Conservation (phyloP, 495 filamentous ascomycete species). For the Daldinia childiae region DNA sequence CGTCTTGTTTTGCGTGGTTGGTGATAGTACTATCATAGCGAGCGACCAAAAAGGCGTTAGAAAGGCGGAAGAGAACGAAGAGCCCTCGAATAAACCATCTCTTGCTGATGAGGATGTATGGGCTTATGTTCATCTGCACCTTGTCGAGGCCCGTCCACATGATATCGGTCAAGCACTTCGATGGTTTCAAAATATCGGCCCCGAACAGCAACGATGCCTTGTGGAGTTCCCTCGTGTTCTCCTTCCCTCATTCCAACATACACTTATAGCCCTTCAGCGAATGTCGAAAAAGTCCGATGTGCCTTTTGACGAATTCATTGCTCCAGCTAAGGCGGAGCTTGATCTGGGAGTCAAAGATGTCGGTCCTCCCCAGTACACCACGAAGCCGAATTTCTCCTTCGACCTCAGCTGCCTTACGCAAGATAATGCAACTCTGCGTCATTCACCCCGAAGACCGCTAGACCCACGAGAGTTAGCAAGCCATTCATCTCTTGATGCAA, state of each 20-base stretch:
- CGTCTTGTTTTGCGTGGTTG: conserved; percentile 66
- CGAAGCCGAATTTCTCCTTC: conserved; percentile 61
- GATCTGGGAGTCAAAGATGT: conserved; percentile 39
- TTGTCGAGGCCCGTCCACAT: conserved; percentile 45
- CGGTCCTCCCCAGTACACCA: conserved; percentile 64
- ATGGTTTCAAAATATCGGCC: conserved; percentile 40
- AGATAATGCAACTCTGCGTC: conserved; percentile 46
- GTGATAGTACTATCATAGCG: conserved; percentile 46
- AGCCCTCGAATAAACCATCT: conserved; percentile 16
- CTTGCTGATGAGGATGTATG: conserved; percentile 42
- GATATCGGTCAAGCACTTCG: conserved; percentile 44
- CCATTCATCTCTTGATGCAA: conserved; percentile 63
- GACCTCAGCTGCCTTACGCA: conserved; percentile 59
- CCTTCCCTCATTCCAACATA: conserved; percentile 72
- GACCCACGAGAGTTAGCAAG: conserved; percentile 53
- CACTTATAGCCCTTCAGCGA: conserved; percentile 69
- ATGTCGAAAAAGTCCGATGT: conserved; percentile 62
- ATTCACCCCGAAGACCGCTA: conserved; percentile 51
- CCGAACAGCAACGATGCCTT: conserved; percentile 51
- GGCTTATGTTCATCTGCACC: conserved; percentile 41
- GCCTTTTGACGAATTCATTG: conserved; percentile 69
- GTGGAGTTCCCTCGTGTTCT: conserved; percentile 78
- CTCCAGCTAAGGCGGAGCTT: conserved; percentile 46
- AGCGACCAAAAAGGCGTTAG: conserved; percentile 12
- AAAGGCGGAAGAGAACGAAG: conserved; percentile 2